These are phyloP conservation scores for Rhizopus arrhizus DNA, from an alignment of 371 early-diverging fungal genomes.

Conservation along the genomic window DNA sequence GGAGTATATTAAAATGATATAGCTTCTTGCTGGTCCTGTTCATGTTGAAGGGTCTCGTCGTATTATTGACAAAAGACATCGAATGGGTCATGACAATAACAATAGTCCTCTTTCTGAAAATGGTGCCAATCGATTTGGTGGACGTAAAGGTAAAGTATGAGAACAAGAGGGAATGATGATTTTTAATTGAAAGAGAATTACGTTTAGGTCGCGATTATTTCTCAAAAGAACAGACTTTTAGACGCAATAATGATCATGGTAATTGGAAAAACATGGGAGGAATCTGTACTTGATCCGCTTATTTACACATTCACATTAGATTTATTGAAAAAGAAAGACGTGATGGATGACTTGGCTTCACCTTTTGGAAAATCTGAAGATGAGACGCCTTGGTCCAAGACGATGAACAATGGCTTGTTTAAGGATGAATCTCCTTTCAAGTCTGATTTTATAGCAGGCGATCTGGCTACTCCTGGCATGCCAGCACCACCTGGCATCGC, in stretches of 20 bases:
- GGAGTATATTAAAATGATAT: not conserved
- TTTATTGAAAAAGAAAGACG: constrained; percentile 18
- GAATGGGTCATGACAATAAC: constrained; percentile 12
- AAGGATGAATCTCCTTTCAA: constrained; percentile 4
- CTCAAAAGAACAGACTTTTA: constrained; percentile 24
- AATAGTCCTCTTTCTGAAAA: constrained; percentile 48
- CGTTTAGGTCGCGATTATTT: constrained; percentile 30
- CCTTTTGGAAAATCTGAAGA: constrained; percentile 19
- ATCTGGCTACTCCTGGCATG: constrained; percentile 19
- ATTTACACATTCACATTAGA: not conserved
- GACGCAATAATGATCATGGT: constrained; percentile 23
- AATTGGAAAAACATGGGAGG: not conserved
- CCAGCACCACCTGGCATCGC: constrained; percentile 12
- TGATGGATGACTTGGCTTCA: constrained; percentile 17
- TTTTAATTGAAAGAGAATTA: no score
- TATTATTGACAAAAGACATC: constrained; percentile 33
- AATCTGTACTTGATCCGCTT: no score
- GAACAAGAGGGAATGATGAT: not conserved
- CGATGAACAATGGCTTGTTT: constrained; percentile 12
- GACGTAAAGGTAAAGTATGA: constrained; percentile 20
- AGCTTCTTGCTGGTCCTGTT: constrained; percentile 59
- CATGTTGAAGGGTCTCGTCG: constrained; percentile 56
- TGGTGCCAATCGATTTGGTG: constrained; percentile 24
- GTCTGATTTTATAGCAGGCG: constrained; percentile 13
- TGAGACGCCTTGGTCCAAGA: constrained; percentile 10